phyloP scores from a whole-genome alignment of 2,329 filamentous ascomycete species.

The Akanthomyces uredinophilus region DNA sequence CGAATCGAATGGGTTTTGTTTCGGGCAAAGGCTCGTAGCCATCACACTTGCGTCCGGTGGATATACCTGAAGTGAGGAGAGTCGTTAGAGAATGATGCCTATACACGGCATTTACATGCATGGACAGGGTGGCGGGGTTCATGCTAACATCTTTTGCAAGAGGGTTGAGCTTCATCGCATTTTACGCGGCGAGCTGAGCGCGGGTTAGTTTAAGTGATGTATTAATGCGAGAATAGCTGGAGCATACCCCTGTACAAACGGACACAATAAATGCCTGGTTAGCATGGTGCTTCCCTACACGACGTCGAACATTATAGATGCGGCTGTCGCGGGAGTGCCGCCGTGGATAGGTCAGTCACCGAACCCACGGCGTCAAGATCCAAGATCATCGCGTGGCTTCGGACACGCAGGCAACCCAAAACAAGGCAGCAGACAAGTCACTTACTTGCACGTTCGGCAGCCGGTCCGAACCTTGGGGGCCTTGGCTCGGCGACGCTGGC shows the following conservation, averaged over 20 bases:
- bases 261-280: neutral
- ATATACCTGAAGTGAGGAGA: neutral
- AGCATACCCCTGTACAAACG: neutral
- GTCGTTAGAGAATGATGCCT: neutral
- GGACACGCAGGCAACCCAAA: neutral
- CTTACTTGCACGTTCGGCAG: constrained; percentile 16
- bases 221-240: neutral
- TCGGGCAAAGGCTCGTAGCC: constrained; percentile 8
- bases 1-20: constrained; percentile 7
- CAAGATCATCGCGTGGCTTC: neutral
- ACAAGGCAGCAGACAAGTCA: neutral
- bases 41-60: constrained; percentile 10
- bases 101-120: neutral
- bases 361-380: neutral
- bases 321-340: neutral
- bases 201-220: neutral
- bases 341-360: neutral
- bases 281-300: neutral
- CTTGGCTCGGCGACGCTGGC: constrained; percentile 12
- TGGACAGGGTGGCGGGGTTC: too few species aligned
- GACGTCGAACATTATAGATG: neutral
- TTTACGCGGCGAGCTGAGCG: constrained; percentile 8
- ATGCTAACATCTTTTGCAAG: constrained; percentile 14
- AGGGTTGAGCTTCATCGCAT: constrained; percentile 13
- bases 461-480: constrained; percentile 15